Evolutionary conservation across 257 asterid species (phyloP).

Genomic region (Eustoma russellianum): DNA sequence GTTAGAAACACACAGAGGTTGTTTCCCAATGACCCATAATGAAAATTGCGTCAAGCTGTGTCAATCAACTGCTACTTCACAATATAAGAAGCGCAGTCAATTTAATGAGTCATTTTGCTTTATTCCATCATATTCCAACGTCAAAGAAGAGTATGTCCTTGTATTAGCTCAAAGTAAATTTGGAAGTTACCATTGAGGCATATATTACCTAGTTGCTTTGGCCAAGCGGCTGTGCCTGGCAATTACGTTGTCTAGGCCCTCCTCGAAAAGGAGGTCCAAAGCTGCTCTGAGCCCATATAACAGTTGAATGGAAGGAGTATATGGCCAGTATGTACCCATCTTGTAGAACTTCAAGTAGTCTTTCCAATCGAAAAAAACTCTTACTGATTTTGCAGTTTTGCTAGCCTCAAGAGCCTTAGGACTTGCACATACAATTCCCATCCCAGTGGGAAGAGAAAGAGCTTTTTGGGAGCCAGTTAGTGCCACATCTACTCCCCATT

Average conservation of each 20-base stretch:
- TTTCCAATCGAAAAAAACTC: slow-evolving; percentile 95
- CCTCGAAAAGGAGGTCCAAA: slow-evolving; percentile 86
- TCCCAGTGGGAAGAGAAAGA: slow-evolving; percentile 88
- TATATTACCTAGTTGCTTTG: slow-evolving; percentile 87
- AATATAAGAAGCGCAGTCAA: no score
- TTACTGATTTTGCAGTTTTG: slow-evolving; percentile 76
- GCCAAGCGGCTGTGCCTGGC: slow-evolving; percentile 82
- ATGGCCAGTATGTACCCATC: slow-evolving; percentile 95
- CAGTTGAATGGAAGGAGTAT: slow-evolving; percentile 96
- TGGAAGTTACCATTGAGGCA: no score
- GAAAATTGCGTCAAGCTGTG: no score
- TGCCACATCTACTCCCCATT: slow-evolving; percentile 97
- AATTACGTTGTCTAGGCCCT: slow-evolving; percentile 88
- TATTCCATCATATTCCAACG: no score
- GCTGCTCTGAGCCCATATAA: slow-evolving; percentile 85
- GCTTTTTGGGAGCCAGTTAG: slow-evolving; percentile 97
- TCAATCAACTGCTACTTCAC: no score
- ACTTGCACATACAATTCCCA: slow-evolving; percentile 94
- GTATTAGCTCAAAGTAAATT: no score
- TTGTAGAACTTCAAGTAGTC: slow-evolving; percentile 93
- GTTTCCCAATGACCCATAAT: no score
- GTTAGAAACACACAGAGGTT: no score
- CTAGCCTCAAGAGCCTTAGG: slow-evolving; percentile 90
- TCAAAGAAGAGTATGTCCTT: no score
- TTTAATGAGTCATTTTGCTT: no score